phyloP scores from a whole-genome alignment of 2,329 filamentous ascomycete genomes.

The Fusarium pseudoanthophilum region DNA sequence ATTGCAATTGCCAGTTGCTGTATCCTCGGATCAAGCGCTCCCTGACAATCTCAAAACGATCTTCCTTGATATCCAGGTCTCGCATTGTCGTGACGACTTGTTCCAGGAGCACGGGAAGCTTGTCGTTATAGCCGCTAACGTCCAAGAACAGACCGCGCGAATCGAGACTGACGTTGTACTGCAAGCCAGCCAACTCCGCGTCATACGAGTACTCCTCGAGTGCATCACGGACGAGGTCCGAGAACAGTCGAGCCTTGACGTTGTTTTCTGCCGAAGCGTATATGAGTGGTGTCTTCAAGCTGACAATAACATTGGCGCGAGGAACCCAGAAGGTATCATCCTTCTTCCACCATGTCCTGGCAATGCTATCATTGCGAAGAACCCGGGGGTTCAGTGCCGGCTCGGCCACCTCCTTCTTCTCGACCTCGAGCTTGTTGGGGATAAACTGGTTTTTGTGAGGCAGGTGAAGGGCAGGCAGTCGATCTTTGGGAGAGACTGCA shows the following conservation, averaged over 20 bases:
- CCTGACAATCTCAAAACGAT: constrained; percentile 91
- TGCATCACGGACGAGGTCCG: constrained; percentile 87
- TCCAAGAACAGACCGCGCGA: constrained; percentile 79
- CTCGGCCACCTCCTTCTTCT: constrained; percentile 88
- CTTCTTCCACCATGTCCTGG: constrained; percentile 96
- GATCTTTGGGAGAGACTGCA: constrained; percentile 64
- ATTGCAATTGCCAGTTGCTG: constrained; percentile 83
- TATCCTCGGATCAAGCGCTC: constrained; percentile 81
- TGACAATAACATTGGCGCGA: constrained; percentile 87
- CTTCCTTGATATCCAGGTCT: constrained; percentile 84
- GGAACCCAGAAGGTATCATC: constrained; percentile 99
- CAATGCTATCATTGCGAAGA: constrained; percentile 83
- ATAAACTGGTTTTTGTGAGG: constrained; percentile 97
- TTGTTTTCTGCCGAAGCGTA: constrained; percentile 80
- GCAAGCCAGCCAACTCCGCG: constrained; percentile 88
- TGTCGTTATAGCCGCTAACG: constrained; percentile 94
- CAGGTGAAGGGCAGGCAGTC: constrained; percentile 79
- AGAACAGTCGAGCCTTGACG: constrained; percentile 82
- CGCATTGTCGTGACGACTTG: constrained; percentile 71
- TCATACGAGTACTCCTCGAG: constrained; percentile 95
- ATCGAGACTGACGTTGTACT: constrained; percentile 81
- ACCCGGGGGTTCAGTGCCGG: constrained; percentile 80
- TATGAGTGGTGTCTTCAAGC: constrained; percentile 81
- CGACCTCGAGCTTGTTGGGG: constrained; percentile 89
- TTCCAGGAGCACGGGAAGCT: constrained; percentile 88